Evolutionary conservation across 2,329 filamentous ascomycete species (phyloP).

Genomic region (Ceratocystis lukuohia): DNA sequence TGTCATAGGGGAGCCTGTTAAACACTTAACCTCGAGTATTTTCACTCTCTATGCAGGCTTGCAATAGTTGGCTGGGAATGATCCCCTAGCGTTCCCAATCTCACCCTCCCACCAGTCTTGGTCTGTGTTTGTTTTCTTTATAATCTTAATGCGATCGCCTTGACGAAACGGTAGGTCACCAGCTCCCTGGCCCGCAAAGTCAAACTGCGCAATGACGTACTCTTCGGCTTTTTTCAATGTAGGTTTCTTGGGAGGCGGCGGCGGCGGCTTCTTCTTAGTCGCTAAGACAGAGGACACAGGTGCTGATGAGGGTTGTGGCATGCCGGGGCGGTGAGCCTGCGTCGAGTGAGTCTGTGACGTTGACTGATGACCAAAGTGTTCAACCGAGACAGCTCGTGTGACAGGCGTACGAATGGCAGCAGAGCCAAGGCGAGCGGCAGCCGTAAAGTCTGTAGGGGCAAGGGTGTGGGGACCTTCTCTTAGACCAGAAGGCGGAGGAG

Average conservation of each 20-base stretch:
- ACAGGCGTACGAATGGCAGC: conserved; percentile 9
- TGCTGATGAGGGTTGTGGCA: conserved; percentile 9
- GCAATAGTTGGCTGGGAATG: conserved; percentile 77
- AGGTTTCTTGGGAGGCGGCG: conserved; percentile 51
- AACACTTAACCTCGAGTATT: background rate
- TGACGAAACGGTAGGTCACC: conserved; percentile 64
- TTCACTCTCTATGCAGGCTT: conserved; percentile 27
- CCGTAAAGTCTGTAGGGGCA: conserved; percentile 19
- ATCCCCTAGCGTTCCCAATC: conserved; percentile 51
- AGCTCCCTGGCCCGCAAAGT: conserved; percentile 54
- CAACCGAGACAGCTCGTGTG: conserved; percentile 9
- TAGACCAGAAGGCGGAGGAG: background rate
- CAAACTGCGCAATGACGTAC: conserved; percentile 60
- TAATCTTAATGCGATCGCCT: conserved; percentile 62
- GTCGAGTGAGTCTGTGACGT: conserved; percentile 13
- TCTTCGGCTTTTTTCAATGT: conserved; percentile 43
- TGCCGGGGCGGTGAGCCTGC: background rate
- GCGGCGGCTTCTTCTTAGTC: conserved; percentile 16
- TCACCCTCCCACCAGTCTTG: conserved; percentile 88
- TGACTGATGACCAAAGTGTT: conserved; percentile 18
- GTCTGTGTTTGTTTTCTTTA: conserved; percentile 64
- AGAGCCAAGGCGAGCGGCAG: conserved; percentile 12
- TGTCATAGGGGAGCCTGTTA: background rate
- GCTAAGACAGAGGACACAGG: conserved; percentile 4
- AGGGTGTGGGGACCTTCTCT: conserved; percentile 14